phyloP scores from a whole-genome alignment of 352 stramenopile genomes.

The Phytophthora pisi region DNA sequence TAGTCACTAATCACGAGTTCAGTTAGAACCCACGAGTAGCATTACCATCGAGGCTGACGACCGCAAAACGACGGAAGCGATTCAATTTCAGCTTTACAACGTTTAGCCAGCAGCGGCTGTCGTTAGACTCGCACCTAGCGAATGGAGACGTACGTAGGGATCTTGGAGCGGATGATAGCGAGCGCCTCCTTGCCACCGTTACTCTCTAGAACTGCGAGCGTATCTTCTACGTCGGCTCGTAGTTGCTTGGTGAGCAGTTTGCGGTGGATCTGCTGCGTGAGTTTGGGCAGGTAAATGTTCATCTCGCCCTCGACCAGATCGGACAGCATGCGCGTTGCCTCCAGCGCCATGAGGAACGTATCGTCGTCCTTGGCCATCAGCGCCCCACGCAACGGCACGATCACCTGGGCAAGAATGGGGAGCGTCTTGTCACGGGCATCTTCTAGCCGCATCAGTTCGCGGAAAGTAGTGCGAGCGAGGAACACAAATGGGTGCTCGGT shows the following conservation, averaged over 20 bases:
- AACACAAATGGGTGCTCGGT: slow-evolving; percentile 84
- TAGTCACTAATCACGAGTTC: slow-evolving; percentile 1
- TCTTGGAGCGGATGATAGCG: slow-evolving; percentile 79
- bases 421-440: slow-evolving; percentile 68
- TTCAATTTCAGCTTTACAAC: slow-evolving; percentile 4
- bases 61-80: not conserved
- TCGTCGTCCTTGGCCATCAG: slow-evolving; percentile 78
- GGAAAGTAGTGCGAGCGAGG: slow-evolving; percentile 71
- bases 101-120: not conserved
- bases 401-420: slow-evolving; percentile 62
- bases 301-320: slow-evolving; percentile 72
- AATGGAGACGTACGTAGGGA: slow-evolving; percentile 76
- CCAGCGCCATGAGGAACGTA: slow-evolving; percentile 70
- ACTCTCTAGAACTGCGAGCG: slow-evolving; percentile 64
- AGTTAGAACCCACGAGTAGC: slow-evolving; percentile 27
- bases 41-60: slow-evolving; percentile 11
- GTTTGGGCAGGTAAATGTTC: slow-evolving; percentile 75
- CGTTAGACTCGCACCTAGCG: slow-evolving; percentile 26
- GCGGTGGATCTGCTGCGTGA: slow-evolving; percentile 82
- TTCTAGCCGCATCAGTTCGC: slow-evolving; percentile 67
- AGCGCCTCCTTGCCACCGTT: slow-evolving; percentile 79
- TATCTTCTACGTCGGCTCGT: slow-evolving; percentile 62
- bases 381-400: slow-evolving; percentile 59
- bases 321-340: slow-evolving; percentile 69
- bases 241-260: slow-evolving; percentile 70